Evolutionary conservation across 768 basidiomycete genomes (phyloP).

Genomic region (Trametes villosa): DNA sequence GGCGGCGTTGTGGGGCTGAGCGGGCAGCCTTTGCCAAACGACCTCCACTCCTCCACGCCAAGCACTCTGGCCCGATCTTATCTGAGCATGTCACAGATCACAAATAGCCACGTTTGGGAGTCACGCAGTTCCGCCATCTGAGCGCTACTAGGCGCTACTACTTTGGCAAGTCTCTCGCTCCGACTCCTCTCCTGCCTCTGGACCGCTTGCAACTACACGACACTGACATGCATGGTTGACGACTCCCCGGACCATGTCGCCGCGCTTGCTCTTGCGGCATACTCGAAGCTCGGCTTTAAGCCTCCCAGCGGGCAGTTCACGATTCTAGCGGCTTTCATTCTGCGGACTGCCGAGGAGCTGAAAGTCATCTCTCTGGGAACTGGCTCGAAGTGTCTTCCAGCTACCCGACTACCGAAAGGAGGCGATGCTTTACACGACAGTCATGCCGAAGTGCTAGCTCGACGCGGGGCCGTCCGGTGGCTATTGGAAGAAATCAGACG

Average conservation of each 20-base stretch:
- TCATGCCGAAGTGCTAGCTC: constrained; percentile 92
- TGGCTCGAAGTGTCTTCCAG: constrained; percentile 87
- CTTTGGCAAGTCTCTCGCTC: neutral
- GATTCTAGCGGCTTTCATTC: constrained; percentile 58
- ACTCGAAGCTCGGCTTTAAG: constrained; percentile 49
- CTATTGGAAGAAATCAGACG: constrained; percentile 70
- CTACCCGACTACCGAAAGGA: constrained; percentile 54
- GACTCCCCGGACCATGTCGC: constrained; percentile 37
- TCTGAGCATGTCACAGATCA: constrained; percentile 6
- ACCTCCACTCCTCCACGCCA: neutral
- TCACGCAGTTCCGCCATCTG: neutral
- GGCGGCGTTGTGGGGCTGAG: neutral
- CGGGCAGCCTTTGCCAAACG: neutral
- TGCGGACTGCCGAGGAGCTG: constrained; percentile 42
- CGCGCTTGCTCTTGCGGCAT: constrained; percentile 45
- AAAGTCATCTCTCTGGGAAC: constrained; percentile 76
- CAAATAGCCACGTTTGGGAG: neutral
- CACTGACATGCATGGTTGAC: constrained; percentile 21
- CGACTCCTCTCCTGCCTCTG: neutral
- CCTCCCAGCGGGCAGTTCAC: constrained; percentile 65
- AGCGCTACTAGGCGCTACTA: neutral
- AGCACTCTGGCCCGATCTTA: neutral
- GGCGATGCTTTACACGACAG: constrained; percentile 88
- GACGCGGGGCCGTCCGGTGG: constrained; percentile 80
- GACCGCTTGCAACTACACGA: neutral